Evolutionary conservation across 2,329 filamentous ascomycete genomes (phyloP).

Genomic region (Elsinoe perseae): DNA sequence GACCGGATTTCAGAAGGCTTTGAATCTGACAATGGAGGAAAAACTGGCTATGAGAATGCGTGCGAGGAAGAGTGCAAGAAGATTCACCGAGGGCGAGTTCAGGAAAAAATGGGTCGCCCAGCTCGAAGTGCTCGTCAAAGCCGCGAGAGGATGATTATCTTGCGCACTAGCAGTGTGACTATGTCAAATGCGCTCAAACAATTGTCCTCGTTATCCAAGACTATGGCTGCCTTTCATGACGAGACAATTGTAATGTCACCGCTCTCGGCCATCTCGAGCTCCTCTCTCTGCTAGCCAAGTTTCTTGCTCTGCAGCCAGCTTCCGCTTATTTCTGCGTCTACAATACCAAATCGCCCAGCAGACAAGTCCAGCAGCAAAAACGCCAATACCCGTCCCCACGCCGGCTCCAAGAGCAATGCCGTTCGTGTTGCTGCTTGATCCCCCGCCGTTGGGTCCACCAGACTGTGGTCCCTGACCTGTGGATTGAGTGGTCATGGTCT

Average conservation of each 20-base stretch:
- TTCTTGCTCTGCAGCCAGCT: background rate
- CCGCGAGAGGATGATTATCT: constrained; percentile 10
- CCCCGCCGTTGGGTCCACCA: background rate
- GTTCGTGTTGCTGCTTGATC: background rate
- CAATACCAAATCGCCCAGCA: background rate
- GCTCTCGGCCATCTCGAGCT: background rate
- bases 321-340: background rate
- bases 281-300: background rate
- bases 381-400: background rate
- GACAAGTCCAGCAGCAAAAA: background rate
- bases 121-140: constrained; percentile 61
- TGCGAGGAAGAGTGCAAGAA: constrained; percentile 67
- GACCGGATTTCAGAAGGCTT: constrained; percentile 66
- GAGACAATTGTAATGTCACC: no score
- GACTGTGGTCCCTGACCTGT: background rate
- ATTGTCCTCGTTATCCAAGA: no score
- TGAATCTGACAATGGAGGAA: constrained; percentile 56
- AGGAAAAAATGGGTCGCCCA: constrained; percentile 67
- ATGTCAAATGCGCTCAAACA: no score
- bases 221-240: no score
- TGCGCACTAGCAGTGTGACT: no score
- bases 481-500: background rate
- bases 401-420: background rate
- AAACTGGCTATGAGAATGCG: constrained; percentile 66
- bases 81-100: constrained; percentile 87